phyloP scores from a whole-genome alignment of 1,139 yeast genomes.

The Wickerhamomyces sp. region DNA sequence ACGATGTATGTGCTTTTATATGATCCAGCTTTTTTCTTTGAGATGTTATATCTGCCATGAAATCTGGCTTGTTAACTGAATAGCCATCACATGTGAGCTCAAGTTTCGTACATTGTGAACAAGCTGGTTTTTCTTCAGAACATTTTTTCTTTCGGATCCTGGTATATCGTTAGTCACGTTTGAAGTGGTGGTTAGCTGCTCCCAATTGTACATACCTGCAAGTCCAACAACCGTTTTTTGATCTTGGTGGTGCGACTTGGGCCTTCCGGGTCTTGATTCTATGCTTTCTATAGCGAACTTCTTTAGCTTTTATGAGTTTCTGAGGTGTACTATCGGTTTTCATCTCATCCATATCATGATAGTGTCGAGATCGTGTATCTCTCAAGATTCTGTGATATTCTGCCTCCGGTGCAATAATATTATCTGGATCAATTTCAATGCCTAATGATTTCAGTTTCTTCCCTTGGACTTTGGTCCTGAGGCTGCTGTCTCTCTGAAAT shows the following conservation, averaged over 20 bases:
- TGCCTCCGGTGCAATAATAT: neutral
- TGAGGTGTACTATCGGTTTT: too few species aligned
- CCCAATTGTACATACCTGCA: constrained; percentile 31
- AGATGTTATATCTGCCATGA: constrained; percentile 41
- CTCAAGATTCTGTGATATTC: neutral
- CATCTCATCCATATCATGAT: too few species aligned
- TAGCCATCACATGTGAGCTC: constrained; percentile 52
- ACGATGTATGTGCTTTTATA: constrained; percentile 39
- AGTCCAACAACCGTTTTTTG: constrained; percentile 66
- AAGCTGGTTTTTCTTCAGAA: constrained; percentile 54
- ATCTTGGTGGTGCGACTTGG: constrained; percentile 33
- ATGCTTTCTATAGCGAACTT: neutral
- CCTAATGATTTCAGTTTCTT: neutral
- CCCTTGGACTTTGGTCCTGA: neutral
- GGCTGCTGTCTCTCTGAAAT: neutral
- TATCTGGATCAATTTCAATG: neutral
- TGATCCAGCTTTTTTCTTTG: constrained; percentile 44
- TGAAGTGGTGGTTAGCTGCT: too few species aligned
- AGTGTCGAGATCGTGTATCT: neutral
- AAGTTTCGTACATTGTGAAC: constrained; percentile 50
- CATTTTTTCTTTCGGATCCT: constrained; percentile 62
- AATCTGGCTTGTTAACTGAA: constrained; percentile 43
- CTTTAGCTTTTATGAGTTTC: too few species aligned
- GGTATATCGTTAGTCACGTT: neutral
- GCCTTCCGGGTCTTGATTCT: constrained; percentile 4